These are phyloP conservation scores for Rhizopus arrhizus DNA, from an alignment of 371 early-diverging fungal genomes.

Conservation along the genomic window DNA sequence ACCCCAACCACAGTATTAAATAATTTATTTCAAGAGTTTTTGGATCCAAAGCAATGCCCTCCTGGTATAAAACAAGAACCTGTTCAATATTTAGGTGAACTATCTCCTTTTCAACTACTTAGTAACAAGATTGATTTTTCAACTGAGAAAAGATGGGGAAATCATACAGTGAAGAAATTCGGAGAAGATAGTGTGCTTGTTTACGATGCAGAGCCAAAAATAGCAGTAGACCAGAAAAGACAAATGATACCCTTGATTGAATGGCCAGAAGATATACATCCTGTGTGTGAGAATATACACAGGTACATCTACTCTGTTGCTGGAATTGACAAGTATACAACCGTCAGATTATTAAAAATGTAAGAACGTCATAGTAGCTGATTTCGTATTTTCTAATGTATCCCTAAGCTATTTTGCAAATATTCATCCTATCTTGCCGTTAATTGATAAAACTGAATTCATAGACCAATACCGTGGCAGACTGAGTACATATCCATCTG, in stretches of 20 bases:
- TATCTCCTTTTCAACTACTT: conserved; percentile 38
- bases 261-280: conserved; percentile 20
- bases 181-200: conserved; percentile 37
- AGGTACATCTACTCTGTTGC: conserved; percentile 36
- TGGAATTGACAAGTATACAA: conserved; percentile 37
- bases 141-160: conserved; percentile 21
- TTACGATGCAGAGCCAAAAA: conserved; percentile 12
- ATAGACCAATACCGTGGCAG: conserved; percentile 42
- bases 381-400: background rate
- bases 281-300: conserved; percentile 21
- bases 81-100: conserved; percentile 45
- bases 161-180: conserved; percentile 34
- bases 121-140: conserved; percentile 31
- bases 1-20: background rate
- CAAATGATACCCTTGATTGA: conserved; percentile 10
- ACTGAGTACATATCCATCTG: conserved; percentile 29
- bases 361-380: conserved; percentile 7
- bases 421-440: conserved; percentile 45
- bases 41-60: conserved; percentile 19
- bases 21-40: conserved; percentile 19
- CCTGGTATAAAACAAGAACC: conserved; percentile 27
- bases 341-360: conserved; percentile 42
- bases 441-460: conserved; percentile 44
- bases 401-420: conserved; percentile 40
- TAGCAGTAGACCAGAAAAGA: conserved; percentile 7